These are phyloP conservation scores for Immersiporthe knoxdaviesiana DNA, from an alignment of 2,329 filamentous ascomycete genomes.

Conservation along the genomic window DNA sequence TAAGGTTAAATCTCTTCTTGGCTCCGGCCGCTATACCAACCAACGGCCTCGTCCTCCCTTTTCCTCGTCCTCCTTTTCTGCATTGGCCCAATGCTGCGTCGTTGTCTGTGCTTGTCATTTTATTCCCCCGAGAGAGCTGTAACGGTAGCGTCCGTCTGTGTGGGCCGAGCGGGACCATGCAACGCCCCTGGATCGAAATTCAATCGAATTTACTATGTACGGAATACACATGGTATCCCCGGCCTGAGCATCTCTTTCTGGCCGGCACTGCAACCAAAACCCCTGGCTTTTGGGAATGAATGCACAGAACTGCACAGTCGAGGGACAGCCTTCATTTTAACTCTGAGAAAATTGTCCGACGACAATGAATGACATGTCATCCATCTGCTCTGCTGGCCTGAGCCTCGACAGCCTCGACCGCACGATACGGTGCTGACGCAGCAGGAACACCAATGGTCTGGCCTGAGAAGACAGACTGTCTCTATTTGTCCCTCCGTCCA, in stretches of 20 bases:
- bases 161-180: neutral
- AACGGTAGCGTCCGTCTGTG: neutral
- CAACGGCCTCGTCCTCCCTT: neutral
- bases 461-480: neutral
- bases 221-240: neutral
- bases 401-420: neutral
- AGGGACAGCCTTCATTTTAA: no score
- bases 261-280: neutral
- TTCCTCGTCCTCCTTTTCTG: neutral
- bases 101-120: no score
- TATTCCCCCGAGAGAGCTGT: no score
- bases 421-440: conserved; percentile 7
- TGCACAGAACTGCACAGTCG: no score
- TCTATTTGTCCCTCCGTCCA: neutral
- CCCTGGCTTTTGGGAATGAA: no score
- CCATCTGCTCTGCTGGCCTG: neutral
- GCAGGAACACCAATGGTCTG: neutral
- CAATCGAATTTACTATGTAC: neutral
- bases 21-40: neutral
- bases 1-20: neutral
- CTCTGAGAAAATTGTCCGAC: no score
- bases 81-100: no score
- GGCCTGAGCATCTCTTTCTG: neutral
- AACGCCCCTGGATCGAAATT: conserved; percentile 9
- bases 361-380: neutral